A percentile compares a stretch with the other conserved stretches of the same genome.
Conservation (phyloP, 129 eudicot species). For the Artemisia argyi region DNA sequence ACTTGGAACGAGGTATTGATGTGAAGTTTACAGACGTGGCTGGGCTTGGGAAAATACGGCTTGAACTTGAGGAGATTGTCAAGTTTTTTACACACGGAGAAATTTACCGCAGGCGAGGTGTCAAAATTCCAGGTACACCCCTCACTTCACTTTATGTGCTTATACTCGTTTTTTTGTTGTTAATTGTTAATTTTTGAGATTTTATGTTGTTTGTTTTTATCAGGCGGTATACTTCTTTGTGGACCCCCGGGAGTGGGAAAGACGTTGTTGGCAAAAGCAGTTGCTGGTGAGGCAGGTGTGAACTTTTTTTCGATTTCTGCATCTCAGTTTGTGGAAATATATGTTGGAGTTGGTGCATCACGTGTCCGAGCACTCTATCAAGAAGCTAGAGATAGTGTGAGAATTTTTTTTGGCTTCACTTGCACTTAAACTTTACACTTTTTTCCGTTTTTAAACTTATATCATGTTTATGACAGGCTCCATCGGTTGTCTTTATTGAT, state of each 20-base stretch:
- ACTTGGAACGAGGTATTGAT: slow-evolving; percentile 73
- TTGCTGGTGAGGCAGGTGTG: slow-evolving; percentile 99
- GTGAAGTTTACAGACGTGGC: slow-evolving; percentile 98
- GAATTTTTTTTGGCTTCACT: slow-evolving; percentile 17
- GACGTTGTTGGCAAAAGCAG: slow-evolving; percentile 95
- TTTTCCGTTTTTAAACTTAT: not conserved
- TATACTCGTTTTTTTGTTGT: too few relatives aligned
- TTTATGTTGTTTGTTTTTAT: slow-evolving; percentile 8
- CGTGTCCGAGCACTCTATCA: slow-evolving; percentile 98
- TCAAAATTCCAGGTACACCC: slow-evolving; percentile 84
- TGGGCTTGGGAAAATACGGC: slow-evolving; percentile 91
- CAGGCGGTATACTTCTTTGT: slow-evolving; percentile 98
- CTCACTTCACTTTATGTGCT: too few relatives aligned
- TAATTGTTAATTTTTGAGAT: not conserved
- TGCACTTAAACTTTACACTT: not conserved
- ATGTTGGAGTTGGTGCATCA: slow-evolving; percentile 98
- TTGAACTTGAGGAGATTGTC: slow-evolving; percentile 94
- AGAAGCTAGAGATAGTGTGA: slow-evolving; percentile 90
- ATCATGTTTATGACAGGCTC: slow-evolving; percentile 55
- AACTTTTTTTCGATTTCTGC: slow-evolving; percentile 96
- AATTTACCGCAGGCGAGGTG: slow-evolving; percentile 93
- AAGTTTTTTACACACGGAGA: slow-evolving; percentile 96
- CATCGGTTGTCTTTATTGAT: slow-evolving; percentile 96
- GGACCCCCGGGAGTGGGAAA: slow-evolving; percentile 99
- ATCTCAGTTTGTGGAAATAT: slow-evolving; percentile 96